Base-by-base conservation (phyloP, 208 protist species). In the Wallacemonas sp. region DNA sequence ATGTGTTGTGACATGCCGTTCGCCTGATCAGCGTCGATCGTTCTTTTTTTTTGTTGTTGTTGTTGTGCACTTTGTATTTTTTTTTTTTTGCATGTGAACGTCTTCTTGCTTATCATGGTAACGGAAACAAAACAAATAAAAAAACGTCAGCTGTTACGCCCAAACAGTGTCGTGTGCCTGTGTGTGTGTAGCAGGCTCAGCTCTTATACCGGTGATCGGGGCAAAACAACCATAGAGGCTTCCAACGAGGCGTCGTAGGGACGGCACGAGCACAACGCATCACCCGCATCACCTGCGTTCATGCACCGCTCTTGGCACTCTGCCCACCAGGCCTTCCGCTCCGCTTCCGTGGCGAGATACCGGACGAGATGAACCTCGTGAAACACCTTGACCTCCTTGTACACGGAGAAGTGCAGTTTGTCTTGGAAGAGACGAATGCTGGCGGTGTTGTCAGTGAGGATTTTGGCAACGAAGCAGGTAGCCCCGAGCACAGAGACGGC, bases 391-490 rank as follows among this genome's bases (percentile, higher is more conserved):
- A 96, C 88, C 28, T 80, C 68, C 66, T 91, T 91, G 42, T 84
- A 70, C 33, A 66, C 36, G 0, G 21, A 33, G 71, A 96, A 97
- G n/a, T 71, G 53, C 22, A 97, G 82, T 19, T 79, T 72, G 11
- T 79, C 30, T 21, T 74, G 53, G 62, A 97, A 97, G 11, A 97
- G 77, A 1, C 38, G 24, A 9, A 95, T 70, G 58, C 90, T 96
- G 33, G 60, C 46, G 1, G n/a, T 47, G 75, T 97, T 97, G 36
- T 55, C 61, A 11, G 84, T 75, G 2, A 95, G 69, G 21, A 98
- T 96, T 72, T 98, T 98, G 5, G 92, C 92, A 6, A 94, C 77
- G 75, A 97, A 98, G 41, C 62, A 58, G 0, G 75, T 76, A 1
- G 79, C 82, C 31, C 74, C 79, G 30, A 91, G 76, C 31, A 89